A percentile compares a stretch with the other conserved stretches of the same genome.
These are phyloP conservation scores for Prunus padus DNA, from an alignment of 306 rosid genomes.

Conservation along the genomic window DNA sequence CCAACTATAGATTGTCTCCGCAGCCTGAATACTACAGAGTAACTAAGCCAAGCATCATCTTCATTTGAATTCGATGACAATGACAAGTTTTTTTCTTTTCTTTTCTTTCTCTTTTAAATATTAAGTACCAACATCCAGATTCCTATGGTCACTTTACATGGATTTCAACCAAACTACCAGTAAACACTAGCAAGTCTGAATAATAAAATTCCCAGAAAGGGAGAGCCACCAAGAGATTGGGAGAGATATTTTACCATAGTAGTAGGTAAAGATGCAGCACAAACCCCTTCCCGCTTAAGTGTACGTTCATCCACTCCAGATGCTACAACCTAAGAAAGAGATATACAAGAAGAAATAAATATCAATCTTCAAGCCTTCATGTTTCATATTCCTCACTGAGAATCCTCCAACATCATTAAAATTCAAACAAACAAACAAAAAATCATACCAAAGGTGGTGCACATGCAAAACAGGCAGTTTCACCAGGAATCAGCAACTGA, in stretches of 20 bases:
- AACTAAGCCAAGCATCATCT: neutral
- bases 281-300: constrained; percentile 98
- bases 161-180: constrained; percentile 10
- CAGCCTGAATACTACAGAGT: constrained; percentile 9
- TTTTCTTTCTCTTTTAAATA: neutral
- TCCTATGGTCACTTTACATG: neutral
- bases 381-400: constrained; percentile 26
- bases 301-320: constrained; percentile 96
- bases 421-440: constrained; percentile 12
- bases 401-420: constrained; percentile 7
- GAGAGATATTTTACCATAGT: constrained; percentile 65
- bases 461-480: constrained; percentile 98
- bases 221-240: constrained; percentile 10
- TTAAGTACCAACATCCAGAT: neutral
- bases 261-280: constrained; percentile 97
- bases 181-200: constrained; percentile 5
- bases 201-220: constrained; percentile 2
- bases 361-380: neutral
- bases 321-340: constrained; percentile 73
- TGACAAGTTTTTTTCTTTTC: neutral
- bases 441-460: constrained; percentile 91
- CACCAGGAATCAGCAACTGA: constrained; percentile 92
- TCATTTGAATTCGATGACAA: neutral
- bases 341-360: constrained; percentile 10
- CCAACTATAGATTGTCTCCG: constrained; percentile 12